A percentile compares a stretch with the other conserved stretches of the same genome.
Evolutionary conservation across 345 rosid species (phyloP).

Genomic region (Barbarea vulgaris): DNA sequence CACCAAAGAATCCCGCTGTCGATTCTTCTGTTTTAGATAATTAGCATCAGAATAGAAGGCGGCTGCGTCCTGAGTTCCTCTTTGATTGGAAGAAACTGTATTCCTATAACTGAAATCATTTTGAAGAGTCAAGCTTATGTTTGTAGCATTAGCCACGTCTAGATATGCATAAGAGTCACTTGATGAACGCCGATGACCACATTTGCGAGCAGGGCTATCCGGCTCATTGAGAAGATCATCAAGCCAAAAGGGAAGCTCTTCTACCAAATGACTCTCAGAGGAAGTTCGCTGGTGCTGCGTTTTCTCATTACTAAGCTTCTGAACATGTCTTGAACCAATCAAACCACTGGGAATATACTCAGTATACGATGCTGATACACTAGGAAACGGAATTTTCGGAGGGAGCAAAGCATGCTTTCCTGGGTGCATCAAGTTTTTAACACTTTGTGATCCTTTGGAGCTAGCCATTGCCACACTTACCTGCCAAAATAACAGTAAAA

Average conservation of each 20-base stretch:
- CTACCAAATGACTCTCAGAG: constrained; percentile 78
- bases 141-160: constrained; percentile 64
- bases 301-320: constrained; percentile 65
- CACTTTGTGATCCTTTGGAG: constrained; percentile 75
- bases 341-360: constrained; percentile 63
- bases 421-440: constrained; percentile 65
- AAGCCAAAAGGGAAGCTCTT: constrained; percentile 99
- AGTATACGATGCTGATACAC: constrained; percentile 59
- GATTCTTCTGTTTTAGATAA: constrained; percentile 54
- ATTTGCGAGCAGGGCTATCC: constrained; percentile 83
- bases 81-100: constrained; percentile 47
- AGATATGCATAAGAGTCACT: constrained; percentile 94
- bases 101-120: constrained; percentile 61
- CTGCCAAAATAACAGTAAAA: constrained; percentile 38
- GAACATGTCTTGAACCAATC: constrained; percentile 67
- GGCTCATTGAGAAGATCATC: constrained; percentile 99
- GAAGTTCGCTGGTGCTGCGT: constrained; percentile 84
- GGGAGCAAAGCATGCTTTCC: constrained; percentile 89
- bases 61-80: constrained; percentile 58
- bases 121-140: constrained; percentile 59
- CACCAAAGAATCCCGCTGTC: constrained; percentile 55
- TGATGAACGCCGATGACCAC: constrained; percentile 95
- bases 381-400: constrained; percentile 90
- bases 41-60: constrained; percentile 53
- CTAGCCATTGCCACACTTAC: constrained; percentile 59